Evolutionary conservation across 352 stramenopile genomes (phyloP), one percentile per base, ranked within the genome.

Genomic region (Phytophthora hybrid): DNA sequence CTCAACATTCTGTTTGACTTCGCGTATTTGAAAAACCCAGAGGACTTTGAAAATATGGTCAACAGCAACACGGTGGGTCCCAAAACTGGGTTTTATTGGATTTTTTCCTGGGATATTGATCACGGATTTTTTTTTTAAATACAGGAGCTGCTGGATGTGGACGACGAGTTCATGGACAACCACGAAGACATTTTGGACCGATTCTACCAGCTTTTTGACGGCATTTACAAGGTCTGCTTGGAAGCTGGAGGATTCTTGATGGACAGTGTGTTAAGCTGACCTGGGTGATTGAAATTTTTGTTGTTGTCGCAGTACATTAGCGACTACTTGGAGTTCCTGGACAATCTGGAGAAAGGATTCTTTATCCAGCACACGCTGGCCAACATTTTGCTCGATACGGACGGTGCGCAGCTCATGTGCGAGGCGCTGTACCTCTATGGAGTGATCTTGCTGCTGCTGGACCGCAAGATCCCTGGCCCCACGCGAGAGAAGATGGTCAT

Each of bases 341-440:
- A 96, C 64, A 92, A 99, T 74, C 79, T 99, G 46, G 89, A 95
- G 66, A 92, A 92, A 52, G 97, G 97, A 0, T 98, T 97, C 70
- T 99, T 98, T 74, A 98, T 99, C 73, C 94, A 98, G 68, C 94
- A 99, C 78, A 98, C 95, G 19, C 79, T 98, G 39, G 95, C 98
- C 47, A 97, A 94, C 63, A 97, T 99, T 32, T 72, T 99, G 26
- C 79, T 98, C n/a, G 95, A 99, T 68, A 91, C 85, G 3, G 95
- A 98, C 56, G 97, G 97, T 21, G 93, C 93, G 53, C 95, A 98
- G 66, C 89, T 99, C 65, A 91, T 99, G 80, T 97, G 90, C 70
- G 97, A 99, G 68, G 93, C 94, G 23, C 75, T 98, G 44, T 98
- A 98, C 68, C 86, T 99, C n/a, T 98, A 98, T 66, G 96, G 95